Evolutionary conservation across 495 filamentous ascomycete genomes (phyloP).

Genomic region (Annulohypoxylon nitens): DNA sequence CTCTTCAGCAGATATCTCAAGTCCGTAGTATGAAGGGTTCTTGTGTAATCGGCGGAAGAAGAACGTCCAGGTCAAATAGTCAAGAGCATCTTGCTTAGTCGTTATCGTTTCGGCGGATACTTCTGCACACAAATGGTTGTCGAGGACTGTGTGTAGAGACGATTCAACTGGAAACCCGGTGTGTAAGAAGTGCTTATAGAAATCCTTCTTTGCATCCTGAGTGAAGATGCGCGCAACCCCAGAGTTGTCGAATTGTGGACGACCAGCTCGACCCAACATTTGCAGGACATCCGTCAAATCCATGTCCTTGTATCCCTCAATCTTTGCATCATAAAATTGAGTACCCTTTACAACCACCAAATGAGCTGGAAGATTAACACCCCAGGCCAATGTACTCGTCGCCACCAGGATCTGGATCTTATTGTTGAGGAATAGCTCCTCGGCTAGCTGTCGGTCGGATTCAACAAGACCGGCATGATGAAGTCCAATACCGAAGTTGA

Average conservation of each 20-base stretch:
- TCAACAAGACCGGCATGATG: constrained; percentile 98
- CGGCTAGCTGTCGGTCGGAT: constrained; percentile 87
- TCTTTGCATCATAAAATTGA: constrained; percentile 98
- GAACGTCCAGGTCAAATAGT: constrained; percentile 99
- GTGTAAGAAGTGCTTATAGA: constrained; percentile 99
- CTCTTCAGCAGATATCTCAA: constrained; percentile 93
- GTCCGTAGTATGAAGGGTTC: constrained; percentile 97
- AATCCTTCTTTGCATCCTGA: constrained; percentile 98
- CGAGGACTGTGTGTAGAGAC: constrained; percentile 92
- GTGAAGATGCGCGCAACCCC: constrained; percentile 98
- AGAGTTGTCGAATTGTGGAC: constrained; percentile 95
- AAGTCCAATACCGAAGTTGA: constrained; percentile 96
- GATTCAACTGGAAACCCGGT: constrained; percentile 99
- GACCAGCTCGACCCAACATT: constrained; percentile 96
- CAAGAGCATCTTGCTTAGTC: constrained; percentile 96
- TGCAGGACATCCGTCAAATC: constrained; percentile 98
- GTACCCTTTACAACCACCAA: constrained; percentile 98
- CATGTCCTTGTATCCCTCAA: constrained; percentile 98
- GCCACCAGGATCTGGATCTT: constrained; percentile 97
- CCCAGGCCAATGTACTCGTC: constrained; percentile 98
- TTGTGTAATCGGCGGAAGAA: constrained; percentile 98
- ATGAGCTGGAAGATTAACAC: constrained; percentile 97
- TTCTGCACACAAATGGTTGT: constrained; percentile 97
- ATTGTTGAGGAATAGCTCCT: constrained; percentile 96
- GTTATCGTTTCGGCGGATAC: constrained; percentile 91